Percentiles rank a stretch among this genome's conserved stretches.
Evolutionary conservation across 352 stramenopile species (phyloP).

Genomic region (Phytophthora fragariae): DNA sequence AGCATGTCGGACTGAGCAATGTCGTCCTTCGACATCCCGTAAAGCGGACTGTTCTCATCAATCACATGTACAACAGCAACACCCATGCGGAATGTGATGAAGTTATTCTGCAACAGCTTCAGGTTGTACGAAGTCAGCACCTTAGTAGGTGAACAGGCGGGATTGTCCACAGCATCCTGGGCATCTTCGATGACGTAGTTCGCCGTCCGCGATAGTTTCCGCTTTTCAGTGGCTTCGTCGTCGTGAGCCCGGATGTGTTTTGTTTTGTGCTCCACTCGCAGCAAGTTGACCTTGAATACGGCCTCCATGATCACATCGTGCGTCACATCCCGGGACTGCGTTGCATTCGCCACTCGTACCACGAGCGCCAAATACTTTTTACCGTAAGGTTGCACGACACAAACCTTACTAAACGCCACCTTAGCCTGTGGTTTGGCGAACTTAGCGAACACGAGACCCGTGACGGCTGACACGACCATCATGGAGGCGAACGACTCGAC

Average conservation of each 20-base stretch:
- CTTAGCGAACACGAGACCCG: conserved; percentile 86
- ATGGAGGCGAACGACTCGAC: conserved; percentile 85
- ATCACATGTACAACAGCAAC: conserved; percentile 85
- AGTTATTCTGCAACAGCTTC: conserved; percentile 83
- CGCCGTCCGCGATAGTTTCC: conserved; percentile 15
- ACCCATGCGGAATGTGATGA: conserved; percentile 88
- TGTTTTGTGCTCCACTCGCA: conserved; percentile 73
- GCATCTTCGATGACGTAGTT: conserved; percentile 10
- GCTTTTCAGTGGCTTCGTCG: conserved; percentile 19
- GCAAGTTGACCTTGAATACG: conserved; percentile 79
- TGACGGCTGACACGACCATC: conserved; percentile 81
- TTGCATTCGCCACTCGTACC: conserved; percentile 82
- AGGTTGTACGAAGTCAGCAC: conserved; percentile 81
- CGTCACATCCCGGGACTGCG: conserved; percentile 78
- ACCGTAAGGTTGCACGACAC: conserved; percentile 77
- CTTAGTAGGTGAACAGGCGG: conserved; percentile 41
- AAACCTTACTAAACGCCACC: conserved; percentile 83
- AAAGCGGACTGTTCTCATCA: conserved; percentile 72
- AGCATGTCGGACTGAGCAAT: conserved; percentile 78
- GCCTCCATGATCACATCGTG: conserved; percentile 89
- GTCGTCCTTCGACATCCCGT: conserved; percentile 63
- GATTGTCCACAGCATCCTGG: conserved; percentile 31
- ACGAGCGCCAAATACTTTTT: conserved; percentile 81
- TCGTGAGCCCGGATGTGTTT: conserved; percentile 51
- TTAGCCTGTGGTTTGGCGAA: conserved; percentile 83